Conservation (phyloP, 1,139 yeast species). For the Scheffersomyces cryptocercus region DNA sequence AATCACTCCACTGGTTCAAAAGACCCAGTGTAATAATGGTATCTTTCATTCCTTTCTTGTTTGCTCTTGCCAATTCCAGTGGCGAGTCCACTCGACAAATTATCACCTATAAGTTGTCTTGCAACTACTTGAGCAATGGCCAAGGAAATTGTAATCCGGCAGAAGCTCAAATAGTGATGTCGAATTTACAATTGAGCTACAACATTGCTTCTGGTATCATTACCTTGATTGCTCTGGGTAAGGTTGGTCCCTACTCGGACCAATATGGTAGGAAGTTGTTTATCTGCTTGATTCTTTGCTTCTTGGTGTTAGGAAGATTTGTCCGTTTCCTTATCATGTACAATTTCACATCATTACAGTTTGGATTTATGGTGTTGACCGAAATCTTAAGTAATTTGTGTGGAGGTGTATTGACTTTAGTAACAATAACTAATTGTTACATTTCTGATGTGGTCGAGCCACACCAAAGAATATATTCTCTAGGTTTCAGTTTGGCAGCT, state of each 20-base stretch:
- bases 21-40: constrained; percentile 38
- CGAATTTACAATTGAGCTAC: constrained; percentile 36
- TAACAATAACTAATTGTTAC: constrained; percentile 60
- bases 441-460: constrained; percentile 66
- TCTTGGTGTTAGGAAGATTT: constrained; percentile 26
- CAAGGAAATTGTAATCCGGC: constrained; percentile 27
- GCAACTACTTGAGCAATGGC: constrained; percentile 24
- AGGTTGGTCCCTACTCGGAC: constrained; percentile 65
- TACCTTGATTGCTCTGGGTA: constrained; percentile 42
- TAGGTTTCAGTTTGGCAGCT: constrained; percentile 60
- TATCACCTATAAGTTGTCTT: constrained; percentile 37
- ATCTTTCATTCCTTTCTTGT: constrained; percentile 25
- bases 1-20: constrained; percentile 33
- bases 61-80: constrained; percentile 29
- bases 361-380: constrained; percentile 32
- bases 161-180: constrained; percentile 35
- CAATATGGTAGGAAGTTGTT: constrained; percentile 58
- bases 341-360: constrained; percentile 28
- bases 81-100: constrained; percentile 39
- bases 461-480: constrained; percentile 49
- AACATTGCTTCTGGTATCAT: constrained; percentile 27
- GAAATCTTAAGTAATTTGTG: constrained; percentile 47
- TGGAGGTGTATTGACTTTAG: constrained; percentile 56
- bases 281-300: constrained; percentile 29
- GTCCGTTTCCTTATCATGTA: constrained; percentile 32